Base-by-base conservation (phyloP, 2,329 filamentous ascomycete genomes). In the Sclerotinia subarctica region DNA sequence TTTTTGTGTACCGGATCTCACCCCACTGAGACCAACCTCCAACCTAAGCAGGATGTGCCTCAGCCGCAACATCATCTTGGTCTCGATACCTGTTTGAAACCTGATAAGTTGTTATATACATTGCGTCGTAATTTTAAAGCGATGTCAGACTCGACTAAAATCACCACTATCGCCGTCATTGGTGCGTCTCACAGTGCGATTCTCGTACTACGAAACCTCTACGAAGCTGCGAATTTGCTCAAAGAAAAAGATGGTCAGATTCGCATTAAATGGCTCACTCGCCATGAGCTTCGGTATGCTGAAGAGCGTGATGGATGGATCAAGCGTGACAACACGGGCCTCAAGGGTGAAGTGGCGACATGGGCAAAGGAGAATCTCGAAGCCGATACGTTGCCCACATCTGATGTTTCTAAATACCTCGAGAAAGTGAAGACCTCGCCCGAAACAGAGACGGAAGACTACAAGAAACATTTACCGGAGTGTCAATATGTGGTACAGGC, bases 181-280 rank as follows among this genome's bases (percentile, higher is more conserved):
- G 87, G 87, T 44, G 86, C 86, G 56, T 88, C 86, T 1, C 87
- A 89, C 77, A 87, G 84, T 54, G 87, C 87, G 17, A 85, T 89
- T 59, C 80, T 89, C 13, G 86, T 87, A 32, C 82, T 89, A 21
- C 82, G 85, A 75, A 89, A 89, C 74, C 81, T 89, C 17, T 82
- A 83, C 75, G 80, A 83, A 6, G 79, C 89, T 6, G 56, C 64
- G 1, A 35, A 11, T 49, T 11, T 3, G 21, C 29, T 29, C 6
- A 17, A 24, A 10, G 35, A 35, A 3, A 17, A 51, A 15, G 8
- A 26, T 21, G 38, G n/a, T 19, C 3, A 83, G 83, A 15, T 89
- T 3, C 81, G 80, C 42, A 80, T 89, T 66, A 85, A 84, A 72
- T 89, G 87, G 87, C 88, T 89, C 77, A 86, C 80, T 42, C 81